Evolutionary conservation across 495 filamentous ascomycete genomes (phyloP), one percentile per base, ranked within the genome.

Genomic region (Xylaria longipes): DNA sequence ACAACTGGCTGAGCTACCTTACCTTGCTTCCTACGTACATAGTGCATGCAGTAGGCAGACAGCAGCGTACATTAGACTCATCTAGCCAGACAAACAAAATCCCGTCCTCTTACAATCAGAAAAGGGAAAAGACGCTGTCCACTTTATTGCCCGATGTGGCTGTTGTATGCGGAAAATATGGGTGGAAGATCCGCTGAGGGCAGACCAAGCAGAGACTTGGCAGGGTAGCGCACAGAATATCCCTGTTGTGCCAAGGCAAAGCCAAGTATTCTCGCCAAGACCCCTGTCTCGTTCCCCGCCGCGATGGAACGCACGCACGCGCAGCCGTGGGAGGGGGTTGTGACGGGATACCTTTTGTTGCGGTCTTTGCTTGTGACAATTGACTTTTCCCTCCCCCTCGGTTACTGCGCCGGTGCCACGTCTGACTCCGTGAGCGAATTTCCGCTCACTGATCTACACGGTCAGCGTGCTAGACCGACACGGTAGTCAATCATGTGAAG

Each of bases 191-290:
- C 4, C 9, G 46, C 20, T 50, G n/a, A n/a, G 46, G 46, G 43
- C 17, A 52, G 48, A 52, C 9, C n/a, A 50, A 50, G 46, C 20
- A 50, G 46, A 20, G n/a, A 22, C n/a, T 22, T 50, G 20, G 7
- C 20, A 22, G 8, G 45, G 48, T 25, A 52, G 45, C 4, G 45
- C 15, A n/a, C 17, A 43, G 12, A 3, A 25, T 11, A 65, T 52
- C 63, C 63, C 45, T 29, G 7, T 31, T 20, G 29, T 35, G 66
- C 66, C 50, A 58, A 68, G 66, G 3, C 31, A 68, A 68, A 68
- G 66, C 66, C 66, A 69, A 58, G 66, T 69, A 54, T 48, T 48
- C 17, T 46, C 27, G 66, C 66, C 66, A 69, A 69, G 66, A 33
- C 5, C 56, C 33, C 65, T 56, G 31, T 67, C 22, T 17, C 12